These are phyloP conservation scores for Bacterosira constricta DNA, from an alignment of 108 stramenopile genomes.

Conservation along the genomic window DNA sequence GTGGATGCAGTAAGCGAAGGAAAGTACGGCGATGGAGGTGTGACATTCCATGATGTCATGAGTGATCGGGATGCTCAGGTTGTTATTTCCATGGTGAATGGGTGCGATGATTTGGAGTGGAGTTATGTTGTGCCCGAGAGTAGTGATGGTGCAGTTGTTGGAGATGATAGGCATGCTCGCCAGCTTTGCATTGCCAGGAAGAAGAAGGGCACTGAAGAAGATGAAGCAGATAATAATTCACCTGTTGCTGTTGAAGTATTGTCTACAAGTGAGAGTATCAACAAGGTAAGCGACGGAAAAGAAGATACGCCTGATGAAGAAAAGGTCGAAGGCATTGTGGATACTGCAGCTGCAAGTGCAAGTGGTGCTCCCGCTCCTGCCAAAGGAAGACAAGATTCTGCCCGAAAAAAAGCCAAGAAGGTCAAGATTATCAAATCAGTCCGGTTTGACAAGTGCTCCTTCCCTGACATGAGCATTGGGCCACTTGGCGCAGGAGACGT, in stretches of 20 bases:
- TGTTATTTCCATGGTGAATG: slow-evolving; percentile 57
- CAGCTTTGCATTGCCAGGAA: slow-evolving; percentile 53
- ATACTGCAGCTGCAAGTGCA: neutral
- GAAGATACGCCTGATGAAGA: slow-evolving; percentile 10
- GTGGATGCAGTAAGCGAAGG: slow-evolving; percentile 49
- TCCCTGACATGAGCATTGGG: slow-evolving; percentile 42
- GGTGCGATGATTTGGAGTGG: slow-evolving; percentile 46
- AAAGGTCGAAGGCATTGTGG: neutral
- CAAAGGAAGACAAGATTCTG: neutral
- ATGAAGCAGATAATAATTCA: neutral
- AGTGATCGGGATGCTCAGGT: slow-evolving; percentile 62
- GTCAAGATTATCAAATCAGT: slow-evolving; percentile 42
- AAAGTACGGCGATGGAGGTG: slow-evolving; percentile 51
- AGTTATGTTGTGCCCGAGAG: slow-evolving; percentile 27
- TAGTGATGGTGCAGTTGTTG: neutral
- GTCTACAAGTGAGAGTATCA: neutral
- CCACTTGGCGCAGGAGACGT: slow-evolving; percentile 65
- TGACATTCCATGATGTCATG: slow-evolving; percentile 62
- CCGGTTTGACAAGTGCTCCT: slow-evolving; percentile 60
- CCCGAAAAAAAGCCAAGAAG: slow-evolving; percentile 26
- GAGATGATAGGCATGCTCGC: slow-evolving; percentile 52
- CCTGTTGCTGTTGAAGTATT: neutral
- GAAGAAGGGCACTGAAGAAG: neutral
- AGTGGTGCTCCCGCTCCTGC: neutral
- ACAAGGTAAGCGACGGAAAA: neutral